Conservation (phyloP, 192 early-diverging fungal species). For the Pecoramyces ruminantium region DNA sequence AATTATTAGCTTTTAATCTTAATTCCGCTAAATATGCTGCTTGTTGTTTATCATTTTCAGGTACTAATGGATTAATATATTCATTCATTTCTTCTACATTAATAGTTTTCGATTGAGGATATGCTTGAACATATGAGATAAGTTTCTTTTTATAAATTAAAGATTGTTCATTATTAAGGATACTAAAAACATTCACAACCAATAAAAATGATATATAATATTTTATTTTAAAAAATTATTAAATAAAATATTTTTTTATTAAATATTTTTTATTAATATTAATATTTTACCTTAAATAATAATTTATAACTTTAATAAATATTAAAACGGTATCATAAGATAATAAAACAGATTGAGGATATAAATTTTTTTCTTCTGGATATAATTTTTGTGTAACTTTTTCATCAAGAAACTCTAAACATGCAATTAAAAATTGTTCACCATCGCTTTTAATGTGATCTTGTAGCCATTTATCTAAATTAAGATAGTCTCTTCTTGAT, state of each 20-base stretch:
- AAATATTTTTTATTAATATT: background rate
- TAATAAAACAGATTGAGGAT: conserved; percentile 25
- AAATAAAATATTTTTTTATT: too few relatives aligned
- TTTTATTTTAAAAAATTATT: too few relatives aligned
- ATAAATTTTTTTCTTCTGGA: conserved; percentile 16
- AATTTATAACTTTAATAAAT: conserved; percentile 47
- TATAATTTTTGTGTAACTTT: conserved; percentile 31
- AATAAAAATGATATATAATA: too few relatives aligned
- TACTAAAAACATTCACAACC: background rate
- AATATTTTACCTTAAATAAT: conserved; percentile 10
- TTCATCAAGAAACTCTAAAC: conserved; percentile 55
- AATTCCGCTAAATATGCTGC: background rate
- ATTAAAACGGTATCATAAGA: conserved; percentile 44
- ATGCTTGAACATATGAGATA: background rate
- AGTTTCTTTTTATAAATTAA: background rate
- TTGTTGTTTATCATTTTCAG: background rate
- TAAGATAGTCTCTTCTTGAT: conserved; percentile 55
- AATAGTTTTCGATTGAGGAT: background rate
- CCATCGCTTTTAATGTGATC: conserved; percentile 47
- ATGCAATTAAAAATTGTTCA: conserved; percentile 44
- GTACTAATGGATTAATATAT: background rate
- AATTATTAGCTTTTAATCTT: background rate
- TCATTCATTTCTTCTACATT: background rate
- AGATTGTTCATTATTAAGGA: background rate
- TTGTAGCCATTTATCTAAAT: conserved; percentile 70